Evolutionary conservation across 768 basidiomycete species (phyloP), one percentile per base, ranked within the genome.

Genomic region (Chalciporus chontae): DNA sequence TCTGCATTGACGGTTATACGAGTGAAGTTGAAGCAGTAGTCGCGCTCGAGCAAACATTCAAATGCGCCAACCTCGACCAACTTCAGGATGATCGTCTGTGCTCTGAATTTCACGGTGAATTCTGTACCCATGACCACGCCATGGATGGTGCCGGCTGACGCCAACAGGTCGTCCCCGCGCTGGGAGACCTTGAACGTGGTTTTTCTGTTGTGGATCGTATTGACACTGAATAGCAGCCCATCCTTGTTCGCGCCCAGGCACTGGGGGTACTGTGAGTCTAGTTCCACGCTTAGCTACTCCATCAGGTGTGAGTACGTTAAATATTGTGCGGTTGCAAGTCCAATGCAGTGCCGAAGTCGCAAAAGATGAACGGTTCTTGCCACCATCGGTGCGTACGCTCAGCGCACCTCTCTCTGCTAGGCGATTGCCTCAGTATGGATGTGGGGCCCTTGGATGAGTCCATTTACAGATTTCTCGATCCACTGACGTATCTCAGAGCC

Each of bases 111-210:
- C 13, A 61, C 17, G 23, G 43, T 9, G 41, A 61, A 61, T 31
- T 53, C 40, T 19, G 60, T 59, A 5, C 48, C 56, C 19, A 39
- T 34, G 47, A 37, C 37, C 11, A 62, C 11, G 21, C 60, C 56
- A 9, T 61, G 56, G 19, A 61, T 48, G 21, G 51, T 53, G 18
- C 60, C 60, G 4, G 53, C 60, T 1, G 56, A 58, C 23, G 62
- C 51, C 11, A 41, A 53, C 14, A 53, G 36, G 29, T 5, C 51
- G 4, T 11, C 8, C 1, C 5, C 34, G 9, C n/a, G 14, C 18
- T 48, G 17, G n/a, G 34, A 45, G 37, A 61, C 56, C 24, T 40
- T 58, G 51, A 58, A 58, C 7, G 51, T 53, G 11, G 51, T 56
- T 45, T 49, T 43, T 11, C 47, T 56, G 10, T n/a, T 51, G 18